A percentile compares a stretch with the other conserved stretches of the same genome.
Evolutionary conservation across 306 rosid species (phyloP).

Genomic region (Castanopsis chinensis): DNA sequence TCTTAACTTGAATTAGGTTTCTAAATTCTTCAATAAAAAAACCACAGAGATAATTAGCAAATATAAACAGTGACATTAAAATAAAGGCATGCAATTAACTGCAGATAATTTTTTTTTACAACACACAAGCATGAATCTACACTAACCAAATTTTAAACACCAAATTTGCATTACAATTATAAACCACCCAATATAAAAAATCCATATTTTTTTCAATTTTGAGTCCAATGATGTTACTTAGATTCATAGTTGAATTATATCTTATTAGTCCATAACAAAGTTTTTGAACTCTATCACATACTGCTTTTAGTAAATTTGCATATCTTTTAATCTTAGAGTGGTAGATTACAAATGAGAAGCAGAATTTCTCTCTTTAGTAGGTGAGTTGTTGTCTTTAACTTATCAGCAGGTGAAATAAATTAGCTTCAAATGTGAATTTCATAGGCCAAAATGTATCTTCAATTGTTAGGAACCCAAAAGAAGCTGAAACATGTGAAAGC

Average conservation of each 20-base stretch:
- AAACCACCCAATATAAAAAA: neutral
- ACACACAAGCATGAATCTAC: constrained; percentile 4
- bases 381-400: no score
- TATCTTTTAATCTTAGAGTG: no score
- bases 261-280: neutral
- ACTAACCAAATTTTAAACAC: neutral
- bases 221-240: neutral
- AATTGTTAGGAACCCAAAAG: no score
- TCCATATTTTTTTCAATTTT: neutral
- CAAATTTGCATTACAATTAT: neutral
- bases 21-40: neutral
- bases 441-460: no score
- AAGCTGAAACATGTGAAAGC: no score
- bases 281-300: neutral
- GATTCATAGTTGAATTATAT: neutral
- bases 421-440: no score
- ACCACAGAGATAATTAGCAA: constrained; percentile 1
- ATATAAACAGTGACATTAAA: constrained; percentile 6
- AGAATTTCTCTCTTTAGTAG: no score
- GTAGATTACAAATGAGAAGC: no score
- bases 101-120: constrained; percentile 9
- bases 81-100: constrained; percentile 3
- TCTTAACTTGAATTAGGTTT: neutral
- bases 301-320: neutral
- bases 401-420: no score